Percentiles rank a stretch among this genome's conserved stretches.
These are phyloP conservation scores for Thermomucor indicae-seudaticae DNA, from an alignment of 371 early-diverging fungal genomes.

Conservation along the genomic window DNA sequence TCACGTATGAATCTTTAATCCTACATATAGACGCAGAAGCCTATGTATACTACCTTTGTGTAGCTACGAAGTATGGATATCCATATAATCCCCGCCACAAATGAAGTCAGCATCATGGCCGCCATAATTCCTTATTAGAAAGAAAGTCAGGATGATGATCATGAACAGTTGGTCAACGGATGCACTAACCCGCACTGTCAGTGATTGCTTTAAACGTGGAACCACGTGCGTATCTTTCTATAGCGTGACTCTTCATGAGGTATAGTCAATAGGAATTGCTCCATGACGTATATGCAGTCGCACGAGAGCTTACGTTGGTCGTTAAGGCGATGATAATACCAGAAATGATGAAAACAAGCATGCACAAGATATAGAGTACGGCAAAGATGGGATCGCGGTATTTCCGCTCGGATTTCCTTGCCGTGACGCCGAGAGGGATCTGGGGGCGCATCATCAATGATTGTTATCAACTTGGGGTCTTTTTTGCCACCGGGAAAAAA, in stretches of 20 bases:
- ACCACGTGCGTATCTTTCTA: constrained; percentile 35
- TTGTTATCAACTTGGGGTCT: too few relatives aligned
- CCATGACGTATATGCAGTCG: background rate
- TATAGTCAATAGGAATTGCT: background rate
- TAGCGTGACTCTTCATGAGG: constrained; percentile 21
- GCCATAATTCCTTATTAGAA: constrained; percentile 43
- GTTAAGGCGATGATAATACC: constrained; percentile 49
- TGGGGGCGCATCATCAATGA: constrained; percentile 13
- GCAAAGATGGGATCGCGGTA: constrained; percentile 57
- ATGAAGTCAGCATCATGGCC: constrained; percentile 40
- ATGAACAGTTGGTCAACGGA: background rate
- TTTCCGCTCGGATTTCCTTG: constrained; percentile 32
- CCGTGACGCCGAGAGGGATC: constrained; percentile 37
- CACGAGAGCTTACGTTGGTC: constrained; percentile 43
- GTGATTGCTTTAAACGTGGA: constrained; percentile 51
- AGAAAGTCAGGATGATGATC: background rate
- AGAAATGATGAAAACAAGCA: constrained; percentile 34
- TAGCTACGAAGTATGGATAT: constrained; percentile 45
- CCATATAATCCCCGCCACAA: constrained; percentile 51
- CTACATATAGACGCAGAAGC: background rate
- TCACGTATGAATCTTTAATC: too few relatives aligned
- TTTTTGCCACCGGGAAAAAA: too few relatives aligned
- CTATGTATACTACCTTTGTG: constrained; percentile 38
- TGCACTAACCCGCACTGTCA: constrained; percentile 49
- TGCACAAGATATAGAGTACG: constrained; percentile 32